Percentiles rank a stretch among this genome's conserved stretches.
These are phyloP conservation scores for Punica granatum DNA, from an alignment of 345 rosid species.

Conservation along the genomic window DNA sequence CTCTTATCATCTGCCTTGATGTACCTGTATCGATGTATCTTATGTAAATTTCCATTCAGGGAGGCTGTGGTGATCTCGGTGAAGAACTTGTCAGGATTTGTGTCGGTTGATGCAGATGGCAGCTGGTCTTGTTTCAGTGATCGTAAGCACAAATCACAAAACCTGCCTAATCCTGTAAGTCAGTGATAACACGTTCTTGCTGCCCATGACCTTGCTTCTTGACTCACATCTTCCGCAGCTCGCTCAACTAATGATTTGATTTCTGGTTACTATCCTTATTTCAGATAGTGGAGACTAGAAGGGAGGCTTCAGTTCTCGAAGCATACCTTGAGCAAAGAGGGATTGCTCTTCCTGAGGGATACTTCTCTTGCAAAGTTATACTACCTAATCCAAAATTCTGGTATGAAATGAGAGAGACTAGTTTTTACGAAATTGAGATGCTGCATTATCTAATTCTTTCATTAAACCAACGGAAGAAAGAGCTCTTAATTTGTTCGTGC, in stretches of 20 bases:
- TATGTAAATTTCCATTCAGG: constrained; percentile 22
- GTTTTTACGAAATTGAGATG: too few species aligned
- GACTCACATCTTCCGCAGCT: constrained; percentile 1
- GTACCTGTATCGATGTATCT: not conserved
- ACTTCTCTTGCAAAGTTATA: constrained; percentile 71
- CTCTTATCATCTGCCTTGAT: not conserved
- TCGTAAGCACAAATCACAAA: constrained; percentile 31
- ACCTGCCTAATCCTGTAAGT: constrained; percentile 69
- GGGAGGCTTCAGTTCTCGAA: constrained; percentile 64
- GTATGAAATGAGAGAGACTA: constrained; percentile 33
- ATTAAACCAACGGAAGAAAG: too few species aligned
- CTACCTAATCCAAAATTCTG: constrained; percentile 80
- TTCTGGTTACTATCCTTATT: not conserved
- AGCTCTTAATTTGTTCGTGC: too few species aligned
- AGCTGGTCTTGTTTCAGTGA: constrained; percentile 67
- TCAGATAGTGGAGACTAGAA: constrained; percentile 57
- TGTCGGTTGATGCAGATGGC: constrained; percentile 54
- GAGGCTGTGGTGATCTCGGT: constrained; percentile 70
- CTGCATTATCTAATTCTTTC: too few species aligned
- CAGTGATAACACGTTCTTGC: not conserved
- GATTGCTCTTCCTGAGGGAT: constrained; percentile 65
- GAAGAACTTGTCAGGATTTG: constrained; percentile 64
- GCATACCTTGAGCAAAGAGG: constrained; percentile 91
- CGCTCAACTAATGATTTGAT: not conserved
- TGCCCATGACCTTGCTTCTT: too few species aligned